Base-by-base conservation (phyloP, 169 alveolate genomes). In the Plasmodium berghei region DNA sequence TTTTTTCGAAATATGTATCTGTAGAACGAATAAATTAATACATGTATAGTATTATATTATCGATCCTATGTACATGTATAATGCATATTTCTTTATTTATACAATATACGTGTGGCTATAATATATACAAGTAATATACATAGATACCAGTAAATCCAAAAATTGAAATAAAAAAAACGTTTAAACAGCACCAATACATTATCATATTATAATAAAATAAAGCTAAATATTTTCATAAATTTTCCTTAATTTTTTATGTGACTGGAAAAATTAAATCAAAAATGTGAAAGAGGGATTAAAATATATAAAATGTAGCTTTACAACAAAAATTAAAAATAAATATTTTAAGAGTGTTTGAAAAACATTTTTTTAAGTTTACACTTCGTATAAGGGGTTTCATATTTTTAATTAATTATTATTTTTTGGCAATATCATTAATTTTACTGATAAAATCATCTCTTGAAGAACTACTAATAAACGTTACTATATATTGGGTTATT, bases 361-460 rank as follows among this genome's bases (percentile, higher is more conserved):
- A 34, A 3, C 42, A 34, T 34, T 34, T 34, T 34, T 34, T 34
- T 34, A 34, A 34, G 42, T 34, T 34, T 34, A 34, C 42, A 34
- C 42, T 34, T 34, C 5, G 42, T 34, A 34, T 34, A 34, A 34
- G 42, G 6, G 42, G 6, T 34, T 34, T 34, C 42, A 34, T 34
- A 4, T 34, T 34, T 34, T 34, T 34, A 34, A 34, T 34, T 34
- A 34, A 34, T 28, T 24, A 9, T 71, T 71, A 22, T n/a, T 20
- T 34, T 34, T 54, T 54, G 52, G 72, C 55, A 70, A 80, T 80
- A 6, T 34, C 18, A 2, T 80, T 67, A 18, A 80, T 80, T 24
- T 80, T 48, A 55, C 61, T 58, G 61, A 80, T 72, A 59, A 80
- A 80, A 28, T 80, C 90, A 66, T 80, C 90, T 22, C 90, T 64